Base-by-base conservation (phyloP, 2,329 filamentous ascomycete species). In the Bipolaris cookei region DNA sequence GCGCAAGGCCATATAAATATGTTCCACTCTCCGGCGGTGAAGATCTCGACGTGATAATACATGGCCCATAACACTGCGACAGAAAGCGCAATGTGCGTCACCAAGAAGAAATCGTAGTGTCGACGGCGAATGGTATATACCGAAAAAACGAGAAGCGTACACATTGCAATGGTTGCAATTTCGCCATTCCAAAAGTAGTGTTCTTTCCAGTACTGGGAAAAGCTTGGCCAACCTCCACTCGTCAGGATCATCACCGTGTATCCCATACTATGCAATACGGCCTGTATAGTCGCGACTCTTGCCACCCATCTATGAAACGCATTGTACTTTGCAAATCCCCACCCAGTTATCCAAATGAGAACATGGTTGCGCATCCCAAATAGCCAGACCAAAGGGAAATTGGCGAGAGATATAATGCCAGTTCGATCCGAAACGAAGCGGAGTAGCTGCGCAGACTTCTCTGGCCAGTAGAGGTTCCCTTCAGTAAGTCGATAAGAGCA, bases 271-370 rank as follows among this genome's bases (percentile, higher is more conserved):
- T 91, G 88, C 0, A 87, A 70, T 1, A 89, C 78, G 1, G 86
- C 88, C 62, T 89, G 82, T 0, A 86, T 54, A 0, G 87, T 87
- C 5, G 86, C 81, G 2, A 89, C 79, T 16, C 88, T 80, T 0
- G 88, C 88, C 3, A 88, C 79, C 80, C 86, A 87, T 0, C 88
- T 84, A 71, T 90, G 88, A 50, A 90, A 89, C 38, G 85, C 81
- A 62, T 86, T 90, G 66, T 86, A 90, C 0, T 85, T 86, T 1
- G 82, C 81, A 69, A 88, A 90, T 10, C 84, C 86, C 87, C 88
- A 90, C 0, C 88, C 88, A 0, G 88, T 90, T 0, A 86, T 69
- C 85, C 85, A 88, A 52, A 89, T 77, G 14, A 90, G 79, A 0
- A 87, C 66, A 49, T 90, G 89, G 59, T 90, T 91, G 8, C 88